A percentile compares a stretch with the other conserved stretches of the same genome.
phyloP scores from a whole-genome alignment of 371 early-diverging fungal species.

The Neoconidiobolus thromboides region DNA sequence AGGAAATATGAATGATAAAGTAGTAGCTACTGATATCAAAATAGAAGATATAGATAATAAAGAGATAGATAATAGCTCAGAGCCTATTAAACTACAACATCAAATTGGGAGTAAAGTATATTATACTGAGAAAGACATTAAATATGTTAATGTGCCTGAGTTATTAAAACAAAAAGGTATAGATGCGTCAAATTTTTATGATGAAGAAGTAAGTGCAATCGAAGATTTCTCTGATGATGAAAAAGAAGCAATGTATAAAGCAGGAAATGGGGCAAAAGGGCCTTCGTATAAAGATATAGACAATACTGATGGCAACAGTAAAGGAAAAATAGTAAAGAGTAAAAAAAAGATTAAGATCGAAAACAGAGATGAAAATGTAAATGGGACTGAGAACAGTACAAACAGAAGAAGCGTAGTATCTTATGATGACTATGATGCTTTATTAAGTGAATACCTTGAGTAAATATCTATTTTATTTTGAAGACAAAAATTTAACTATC shows the following conservation, averaged over 20 bases:
- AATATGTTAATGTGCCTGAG: background rate
- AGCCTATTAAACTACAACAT: background rate
- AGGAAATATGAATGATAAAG: background rate
- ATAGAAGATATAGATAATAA: background rate
- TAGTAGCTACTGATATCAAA: background rate
- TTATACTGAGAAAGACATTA: background rate
- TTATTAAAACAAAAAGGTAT: background rate
- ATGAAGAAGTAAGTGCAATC: background rate
- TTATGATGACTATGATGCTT: no score
- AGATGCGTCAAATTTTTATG: conserved; percentile 2
- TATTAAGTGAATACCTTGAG: no score
- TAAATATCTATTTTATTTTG: no score
- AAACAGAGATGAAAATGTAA: no score
- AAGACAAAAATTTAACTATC: no score
- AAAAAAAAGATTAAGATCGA: no score
- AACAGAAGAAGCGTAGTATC: no score
- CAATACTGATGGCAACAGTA: no score
- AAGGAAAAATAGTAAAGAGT: no score
- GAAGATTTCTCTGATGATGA: background rate
- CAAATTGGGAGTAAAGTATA: background rate
- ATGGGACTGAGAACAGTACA: no score
- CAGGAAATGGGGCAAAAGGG: no score
- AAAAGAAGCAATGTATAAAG: background rate
- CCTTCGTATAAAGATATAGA: no score
- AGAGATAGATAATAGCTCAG: background rate